These are phyloP conservation scores for Aureobasidium sp. DNA, from an alignment of 2,329 filamentous ascomycete species.

Conservation along the genomic window DNA sequence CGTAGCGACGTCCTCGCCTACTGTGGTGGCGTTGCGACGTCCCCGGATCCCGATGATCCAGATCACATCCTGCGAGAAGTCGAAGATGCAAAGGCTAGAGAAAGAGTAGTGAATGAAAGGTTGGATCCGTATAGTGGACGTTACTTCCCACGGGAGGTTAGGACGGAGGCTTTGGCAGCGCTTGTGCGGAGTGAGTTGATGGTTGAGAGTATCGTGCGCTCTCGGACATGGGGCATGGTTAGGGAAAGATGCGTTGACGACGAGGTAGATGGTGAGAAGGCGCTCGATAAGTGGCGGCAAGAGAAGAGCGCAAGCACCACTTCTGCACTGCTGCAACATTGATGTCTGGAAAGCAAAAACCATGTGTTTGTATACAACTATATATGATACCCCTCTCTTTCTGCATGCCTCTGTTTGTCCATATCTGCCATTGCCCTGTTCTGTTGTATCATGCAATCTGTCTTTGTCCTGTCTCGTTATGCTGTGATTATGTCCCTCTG, in stretches of 20 bases:
- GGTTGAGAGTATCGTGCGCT: constrained; percentile 72
- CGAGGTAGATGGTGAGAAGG: constrained; percentile 48
- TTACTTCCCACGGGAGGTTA: constrained; percentile 70
- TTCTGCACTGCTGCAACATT: background rate
- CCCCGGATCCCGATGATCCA: constrained; percentile 80
- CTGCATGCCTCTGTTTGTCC: background rate
- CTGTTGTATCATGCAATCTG: background rate
- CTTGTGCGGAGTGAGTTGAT: constrained; percentile 67
- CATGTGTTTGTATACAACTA: constrained; percentile 3
- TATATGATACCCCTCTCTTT: constrained; percentile 14
- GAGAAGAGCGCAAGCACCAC: background rate
- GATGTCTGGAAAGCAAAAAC: background rate
- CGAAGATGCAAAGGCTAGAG: constrained; percentile 62
- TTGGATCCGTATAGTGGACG: constrained; percentile 85
- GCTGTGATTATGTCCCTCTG: background rate
- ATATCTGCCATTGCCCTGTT: background rate
- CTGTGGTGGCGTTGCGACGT: constrained; percentile 80
- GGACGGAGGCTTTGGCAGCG: constrained; percentile 71
- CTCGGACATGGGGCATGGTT: constrained; percentile 73
- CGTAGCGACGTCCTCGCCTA: constrained; percentile 80
- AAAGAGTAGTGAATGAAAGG: constrained; percentile 75
- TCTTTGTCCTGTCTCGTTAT: background rate
- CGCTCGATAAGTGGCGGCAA: constrained; percentile 55
- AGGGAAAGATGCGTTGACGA: constrained; percentile 59
- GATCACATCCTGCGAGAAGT: constrained; percentile 62